Base-by-base conservation (phyloP, 2,329 filamentous ascomycete species). In the Sporothrix euskadiensis region DNA sequence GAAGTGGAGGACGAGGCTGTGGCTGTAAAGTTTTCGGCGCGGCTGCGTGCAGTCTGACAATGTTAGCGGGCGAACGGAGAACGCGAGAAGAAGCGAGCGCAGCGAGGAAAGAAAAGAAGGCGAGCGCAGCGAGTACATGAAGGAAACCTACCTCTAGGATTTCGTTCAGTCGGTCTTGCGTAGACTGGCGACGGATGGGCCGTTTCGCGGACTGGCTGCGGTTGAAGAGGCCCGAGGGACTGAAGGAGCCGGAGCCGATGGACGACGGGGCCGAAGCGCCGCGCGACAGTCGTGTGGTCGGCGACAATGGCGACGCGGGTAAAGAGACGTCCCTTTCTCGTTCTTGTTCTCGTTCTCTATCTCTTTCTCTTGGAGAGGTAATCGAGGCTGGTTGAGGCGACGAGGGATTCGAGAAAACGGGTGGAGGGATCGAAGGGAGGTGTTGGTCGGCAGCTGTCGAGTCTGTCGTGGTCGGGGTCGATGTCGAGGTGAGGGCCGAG, bases 81-180 rank as follows among this genome's bases (percentile, higher is more conserved):
- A 26, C 26, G 26, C 2, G 26, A 26, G 26, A 26, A 26, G 26
- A 35, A 14, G 32, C 26, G 41, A 69, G 47, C 26, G 65, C 8
- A 49, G 61, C 39, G 9, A 69, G 30, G 19, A 26, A 26, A 44
- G 19, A 41, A 30, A 35, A 39, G 14, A n/a, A 22, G 12, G 61
- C 47, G 65, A 39, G 47, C 44, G 44, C 26, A 39, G 65, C 26
- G 44, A 32, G 65, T 19, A 26, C 2, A n/a, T 1, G 16, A 30
- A 39, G 39, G n/a, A 0, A 3, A 39, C 49, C 3, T 30, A 81
- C 80, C 78, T 81, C 77, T 22, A 82, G 77, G 61, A 82, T 82
- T 12, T 77, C 77, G 71, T 79, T 76, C 59, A 82, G 77, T 12
- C 80, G 78, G 39, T 80, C 79, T 70, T 79, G 78, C 7, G 79